Evolutionary conservation across 1,139 yeast genomes (phyloP), one percentile per base, ranked within the genome.

Genomic region (Geotrichum macrosporum): DNA sequence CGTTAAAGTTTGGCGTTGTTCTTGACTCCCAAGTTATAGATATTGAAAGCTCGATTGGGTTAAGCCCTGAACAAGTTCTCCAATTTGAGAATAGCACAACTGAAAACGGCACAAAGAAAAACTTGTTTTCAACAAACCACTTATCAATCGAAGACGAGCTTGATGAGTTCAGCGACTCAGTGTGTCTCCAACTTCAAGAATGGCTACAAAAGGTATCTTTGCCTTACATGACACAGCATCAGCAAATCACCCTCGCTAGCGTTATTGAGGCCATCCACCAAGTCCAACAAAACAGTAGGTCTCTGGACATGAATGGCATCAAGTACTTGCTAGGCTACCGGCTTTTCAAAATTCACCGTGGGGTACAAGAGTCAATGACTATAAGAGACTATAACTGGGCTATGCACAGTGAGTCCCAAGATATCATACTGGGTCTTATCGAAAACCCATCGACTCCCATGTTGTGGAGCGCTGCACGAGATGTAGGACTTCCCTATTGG

Each of bases 361-460:
- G 70, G 3, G 58, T 68, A 1, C 77, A 77, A 50, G 68, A 72
- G 39, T 64, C 72, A 1, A 69, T 89, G 55, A 73, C 81, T 1
- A 82, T 84, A 79, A 74, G 96, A 60, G 97, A 89, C 65, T 75
- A 84, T 44, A 76, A 77, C 48, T 89, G 95, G 94, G 96, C 95
- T 0, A 66, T 85, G 30, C 95, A 86, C 62, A 81, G 92, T 52
- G 87, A 81, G 48, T 81, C 83, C 51, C 84, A 82, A 56, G 89
- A 84, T 50, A 62, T 85, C 36, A 60, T 89, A 22, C 65, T 83
- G 18, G 72, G 75, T 33, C 61, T 76, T 4, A 71, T 86, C n/a
- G 75, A 77, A 47, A 73, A 71, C 33, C 47, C 53, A 5, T 26
- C 62, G 40, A 63, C 65, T 35, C 67, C 76, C 36, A 57, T 77